These are phyloP conservation scores for Nemania sp. DNA, from an alignment of 2,329 filamentous ascomycete species.

Conservation along the genomic window DNA sequence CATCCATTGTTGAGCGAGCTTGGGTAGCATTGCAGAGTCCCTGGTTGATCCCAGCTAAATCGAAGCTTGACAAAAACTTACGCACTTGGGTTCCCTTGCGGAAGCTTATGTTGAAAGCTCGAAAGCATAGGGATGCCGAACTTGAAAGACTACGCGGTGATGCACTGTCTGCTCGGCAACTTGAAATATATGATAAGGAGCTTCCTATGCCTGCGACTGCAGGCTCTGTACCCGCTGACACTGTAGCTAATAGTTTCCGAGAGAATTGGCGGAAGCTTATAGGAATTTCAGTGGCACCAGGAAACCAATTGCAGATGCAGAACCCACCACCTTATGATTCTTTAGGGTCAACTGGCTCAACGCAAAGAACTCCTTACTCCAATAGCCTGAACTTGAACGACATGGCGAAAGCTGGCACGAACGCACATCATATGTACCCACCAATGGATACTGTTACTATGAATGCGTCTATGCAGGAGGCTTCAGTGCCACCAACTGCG, in stretches of 20 bases:
- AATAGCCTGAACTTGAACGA: background rate
- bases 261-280: constrained; percentile 42
- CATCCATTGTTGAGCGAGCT: constrained; percentile 33
- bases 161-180: constrained; percentile 26
- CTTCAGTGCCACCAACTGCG: background rate
- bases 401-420: background rate
- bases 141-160: constrained; percentile 40
- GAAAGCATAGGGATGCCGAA: constrained; percentile 43
- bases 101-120: constrained; percentile 45
- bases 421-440: background rate
- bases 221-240: constrained; percentile 33
- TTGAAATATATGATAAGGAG: constrained; percentile 38
- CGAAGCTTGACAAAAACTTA: constrained; percentile 35
- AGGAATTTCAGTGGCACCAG: background rate
- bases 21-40: constrained; percentile 36
- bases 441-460: background rate
- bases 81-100: constrained; percentile 48
- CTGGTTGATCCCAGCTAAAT: constrained; percentile 35
- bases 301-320: background rate
- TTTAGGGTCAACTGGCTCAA: background rate
- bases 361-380: background rate
- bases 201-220: constrained; percentile 37
- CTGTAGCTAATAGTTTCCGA: constrained; percentile 33
- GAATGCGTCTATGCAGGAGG: background rate
- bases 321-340: background rate